Evolutionary conservation across 2,329 filamentous ascomycete genomes (phyloP).

Genomic region (Xylaria polymorpha): DNA sequence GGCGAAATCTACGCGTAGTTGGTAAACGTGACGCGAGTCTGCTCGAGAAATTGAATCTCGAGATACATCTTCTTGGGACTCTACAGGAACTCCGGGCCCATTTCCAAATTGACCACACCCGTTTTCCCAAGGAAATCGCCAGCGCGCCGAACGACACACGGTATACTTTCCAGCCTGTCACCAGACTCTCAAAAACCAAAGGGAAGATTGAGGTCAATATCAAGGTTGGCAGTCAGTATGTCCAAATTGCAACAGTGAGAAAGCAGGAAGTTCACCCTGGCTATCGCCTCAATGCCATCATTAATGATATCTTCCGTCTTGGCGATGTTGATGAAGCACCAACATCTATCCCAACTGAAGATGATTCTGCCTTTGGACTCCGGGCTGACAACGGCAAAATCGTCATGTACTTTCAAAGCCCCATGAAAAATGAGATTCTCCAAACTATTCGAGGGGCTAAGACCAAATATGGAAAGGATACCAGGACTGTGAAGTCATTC

Average conservation of each 20-base stretch:
- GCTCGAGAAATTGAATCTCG: constrained; percentile 72
- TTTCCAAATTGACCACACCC: constrained; percentile 73
- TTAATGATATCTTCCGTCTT: constrained; percentile 77
- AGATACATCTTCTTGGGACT: constrained; percentile 74
- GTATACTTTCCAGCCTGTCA: constrained; percentile 74
- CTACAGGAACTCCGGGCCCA: constrained; percentile 73
- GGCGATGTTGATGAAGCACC: constrained; percentile 75
- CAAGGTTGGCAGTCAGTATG: constrained; percentile 75
- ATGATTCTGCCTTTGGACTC: constrained; percentile 74
- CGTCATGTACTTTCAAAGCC: constrained; percentile 77
- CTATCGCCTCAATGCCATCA: constrained; percentile 69
- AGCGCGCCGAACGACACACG: constrained; percentile 74
- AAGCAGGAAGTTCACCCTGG: constrained; percentile 75
- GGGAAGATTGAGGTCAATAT: constrained; percentile 77
- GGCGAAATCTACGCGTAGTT: constrained; percentile 70
- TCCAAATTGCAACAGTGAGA: constrained; percentile 75
- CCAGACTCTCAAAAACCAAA: constrained; percentile 73
- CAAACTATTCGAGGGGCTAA: constrained; percentile 73
- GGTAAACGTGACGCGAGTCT: constrained; percentile 69
- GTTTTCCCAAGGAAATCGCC: constrained; percentile 76
- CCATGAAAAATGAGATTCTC: constrained; percentile 71
- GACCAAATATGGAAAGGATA: constrained; percentile 72
- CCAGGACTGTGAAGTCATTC: constrained; percentile 68
- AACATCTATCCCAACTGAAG: constrained; percentile 71
- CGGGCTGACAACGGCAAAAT: constrained; percentile 76